These are phyloP conservation scores for Saccharomycopsis fibuligera DNA, from an alignment of 805 yeast species.

Conservation along the genomic window DNA sequence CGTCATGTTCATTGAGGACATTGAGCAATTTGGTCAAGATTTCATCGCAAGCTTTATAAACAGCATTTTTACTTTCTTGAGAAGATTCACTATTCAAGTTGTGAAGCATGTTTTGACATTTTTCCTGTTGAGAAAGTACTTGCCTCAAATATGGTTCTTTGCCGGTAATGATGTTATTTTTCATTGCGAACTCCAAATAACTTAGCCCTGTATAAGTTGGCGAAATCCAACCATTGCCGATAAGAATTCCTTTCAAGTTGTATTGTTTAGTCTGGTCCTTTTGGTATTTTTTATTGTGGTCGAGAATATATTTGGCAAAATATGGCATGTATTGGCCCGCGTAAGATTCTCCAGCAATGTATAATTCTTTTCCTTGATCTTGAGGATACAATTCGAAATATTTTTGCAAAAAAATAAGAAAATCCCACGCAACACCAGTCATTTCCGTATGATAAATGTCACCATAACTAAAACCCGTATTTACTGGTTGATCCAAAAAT, in stretches of 20 bases:
- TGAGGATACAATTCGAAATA: slow-evolving; percentile 60
- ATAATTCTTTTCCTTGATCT: slow-evolving; percentile 45
- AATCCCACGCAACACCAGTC: slow-evolving; percentile 32
- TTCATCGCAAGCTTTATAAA: slow-evolving; percentile 39
- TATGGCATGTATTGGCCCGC: slow-evolving; percentile 85
- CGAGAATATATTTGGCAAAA: slow-evolving; percentile 50
- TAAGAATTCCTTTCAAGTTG: slow-evolving; percentile 48
- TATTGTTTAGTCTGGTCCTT: slow-evolving; percentile 22
- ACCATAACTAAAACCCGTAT: slow-evolving; percentile 65
- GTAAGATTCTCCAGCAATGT: slow-evolving; percentile 74
- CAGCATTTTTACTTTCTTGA: slow-evolving; percentile 21
- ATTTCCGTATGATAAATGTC: slow-evolving; percentile 27
- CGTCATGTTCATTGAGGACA: slow-evolving; percentile 27
- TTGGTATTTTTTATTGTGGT: slow-evolving; percentile 23
- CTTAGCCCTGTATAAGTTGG: slow-evolving; percentile 66
- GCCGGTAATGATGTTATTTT: slow-evolving; percentile 40
- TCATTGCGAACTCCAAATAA: slow-evolving; percentile 52
- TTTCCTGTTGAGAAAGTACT: slow-evolving; percentile 17
- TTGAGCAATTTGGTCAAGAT: slow-evolving; percentile 28
- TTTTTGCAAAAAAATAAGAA: slow-evolving; percentile 47
- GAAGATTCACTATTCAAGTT: slow-evolving; percentile 11
- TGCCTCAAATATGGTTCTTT: slow-evolving; percentile 15
- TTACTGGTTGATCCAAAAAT: slow-evolving; percentile 75
- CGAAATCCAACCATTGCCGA: slow-evolving; percentile 80
- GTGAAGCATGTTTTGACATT: slow-evolving; percentile 18